Evolutionary conservation across 371 early-diverging fungal genomes (phyloP), one percentile per base, ranked within the genome.

Genomic region (Mucor plumbeus): DNA sequence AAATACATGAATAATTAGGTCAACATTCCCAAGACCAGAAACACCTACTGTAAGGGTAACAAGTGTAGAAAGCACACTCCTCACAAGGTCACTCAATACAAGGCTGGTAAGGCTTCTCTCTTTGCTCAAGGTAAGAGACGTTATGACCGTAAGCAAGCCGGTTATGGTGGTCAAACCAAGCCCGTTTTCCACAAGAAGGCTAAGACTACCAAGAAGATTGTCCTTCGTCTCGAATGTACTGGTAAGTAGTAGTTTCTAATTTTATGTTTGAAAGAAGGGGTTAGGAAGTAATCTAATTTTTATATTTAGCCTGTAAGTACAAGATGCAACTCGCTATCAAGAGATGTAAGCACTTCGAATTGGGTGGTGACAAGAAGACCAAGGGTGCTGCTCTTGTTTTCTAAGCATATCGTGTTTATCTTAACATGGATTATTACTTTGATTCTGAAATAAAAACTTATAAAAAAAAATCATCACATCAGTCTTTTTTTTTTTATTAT

Each of bases 151-250:
- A 96, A 96, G 89, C 96, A 95, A 85, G 86, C 88, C 64, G 96
- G 96, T 83, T 95, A 92, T 88, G 99, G 99, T 94, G 99, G 99
- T 89, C 99, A 99, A 90, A 99, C 98, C 85, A 99, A 98, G 93
- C 99, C 99, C 78, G 95, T 97, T 74, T 93, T 93, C 91, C 92
- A 91, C 90, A 93, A 93, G 89, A 88, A 88, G 67, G 98, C 97
- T 79, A 97, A 97, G 92, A 97, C 98, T 76, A 99, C 99, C 87
- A 99, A 99, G 93, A 99, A 99, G 94, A 88, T 99, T 79, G 98
- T 98, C 61, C 91, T 99, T 69, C 96, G 99, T 90, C 87, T 99
- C 61, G 99, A 99, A 88, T 99, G 99, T 91, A 94, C 92, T 70
- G 50, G 73, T 72, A 69, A 69, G 68, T 26, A 26, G 26, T 26